Percentiles rank a stretch among this genome's conserved stretches.
phyloP scores from a whole-genome alignment of 2,329 filamentous ascomycete species.

The Madurella mycetomatis region DNA sequence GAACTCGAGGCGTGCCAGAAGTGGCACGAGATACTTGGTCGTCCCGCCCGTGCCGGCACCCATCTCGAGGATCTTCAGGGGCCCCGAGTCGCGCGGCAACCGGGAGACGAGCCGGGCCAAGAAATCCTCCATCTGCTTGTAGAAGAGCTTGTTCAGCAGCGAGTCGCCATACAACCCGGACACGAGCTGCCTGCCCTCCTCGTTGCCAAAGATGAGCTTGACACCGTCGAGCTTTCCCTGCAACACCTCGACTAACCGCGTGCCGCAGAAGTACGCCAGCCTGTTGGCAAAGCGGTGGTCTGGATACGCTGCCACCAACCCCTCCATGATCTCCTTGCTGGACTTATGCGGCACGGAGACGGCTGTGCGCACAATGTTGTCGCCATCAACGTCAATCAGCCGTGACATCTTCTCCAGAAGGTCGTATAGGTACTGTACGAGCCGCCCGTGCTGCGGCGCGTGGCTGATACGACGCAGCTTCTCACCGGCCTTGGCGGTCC shows the following conservation, averaged over 20 bases:
- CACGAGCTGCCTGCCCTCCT: conserved; percentile 24
- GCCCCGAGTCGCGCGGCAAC: not conserved
- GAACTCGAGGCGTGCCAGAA: conserved; percentile 24
- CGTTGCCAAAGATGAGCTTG: conserved; percentile 21
- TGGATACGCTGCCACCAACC: conserved; percentile 27
- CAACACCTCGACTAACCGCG: conserved; percentile 17
- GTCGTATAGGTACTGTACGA: too few species aligned
- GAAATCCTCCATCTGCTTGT: conserved; percentile 21
- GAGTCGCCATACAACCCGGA: conserved; percentile 34
- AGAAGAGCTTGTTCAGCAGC: conserved; percentile 25
- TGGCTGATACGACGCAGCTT: too few species aligned
- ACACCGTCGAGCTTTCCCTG: conserved; percentile 15
- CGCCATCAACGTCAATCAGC: too few species aligned
- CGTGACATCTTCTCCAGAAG: too few species aligned
- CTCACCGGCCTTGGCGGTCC: too few species aligned
- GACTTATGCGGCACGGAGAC: conserved; percentile 22
- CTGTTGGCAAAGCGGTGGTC: conserved; percentile 27
- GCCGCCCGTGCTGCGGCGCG: too few species aligned
- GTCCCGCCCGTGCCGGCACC: conserved; percentile 43
- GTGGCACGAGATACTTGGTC: conserved; percentile 30
- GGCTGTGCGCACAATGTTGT: conserved; percentile 28
- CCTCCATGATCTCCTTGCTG: conserved; percentile 26
- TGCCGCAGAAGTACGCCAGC: conserved; percentile 13
- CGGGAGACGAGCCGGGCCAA: conserved; percentile 7
- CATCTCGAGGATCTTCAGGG: conserved; percentile 36